Evolutionary conservation across 768 basidiomycete species (phyloP).

Genomic region (Udeniomyces megalosporus): DNA sequence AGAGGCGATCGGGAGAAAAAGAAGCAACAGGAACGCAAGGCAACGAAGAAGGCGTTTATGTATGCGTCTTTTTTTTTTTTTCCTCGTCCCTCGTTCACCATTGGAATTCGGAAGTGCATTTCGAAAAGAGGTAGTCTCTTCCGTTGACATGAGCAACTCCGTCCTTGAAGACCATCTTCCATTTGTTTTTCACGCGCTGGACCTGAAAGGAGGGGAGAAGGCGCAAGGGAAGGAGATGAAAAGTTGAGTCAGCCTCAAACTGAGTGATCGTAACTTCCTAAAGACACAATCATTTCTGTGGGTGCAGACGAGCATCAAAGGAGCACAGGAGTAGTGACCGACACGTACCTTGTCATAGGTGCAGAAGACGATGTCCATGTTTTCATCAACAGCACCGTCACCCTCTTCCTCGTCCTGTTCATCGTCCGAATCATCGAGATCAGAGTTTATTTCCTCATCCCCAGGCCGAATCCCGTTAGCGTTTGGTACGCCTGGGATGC

Average conservation of each 20-base stretch:
- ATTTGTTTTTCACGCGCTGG: slow-evolving; percentile 98
- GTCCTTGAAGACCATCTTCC: slow-evolving; percentile 96
- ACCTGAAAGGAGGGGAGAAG: slow-evolving; percentile 40
- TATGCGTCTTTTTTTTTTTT: too few relatives aligned
- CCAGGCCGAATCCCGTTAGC: slow-evolving; percentile 30
- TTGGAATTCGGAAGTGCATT: slow-evolving; percentile 47
- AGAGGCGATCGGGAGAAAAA: too few relatives aligned
- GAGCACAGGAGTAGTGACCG: background rate
- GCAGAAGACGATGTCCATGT: slow-evolving; percentile 89
- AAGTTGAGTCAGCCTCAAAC: background rate
- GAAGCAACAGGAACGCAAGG: background rate
- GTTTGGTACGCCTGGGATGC: slow-evolving; percentile 19
- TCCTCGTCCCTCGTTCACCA: slow-evolving; percentile 19
- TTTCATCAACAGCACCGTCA: slow-evolving; percentile 54
- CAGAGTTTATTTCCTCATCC: slow-evolving; percentile 81
- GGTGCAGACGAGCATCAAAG: background rate
- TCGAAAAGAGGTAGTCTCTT: slow-evolving; percentile 90
- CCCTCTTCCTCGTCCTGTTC: slow-evolving; percentile 47
- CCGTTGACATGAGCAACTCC: slow-evolving; percentile 96
- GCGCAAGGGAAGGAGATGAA: too few relatives aligned
- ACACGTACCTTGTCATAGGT: slow-evolving; percentile 82
- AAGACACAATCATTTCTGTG: background rate
- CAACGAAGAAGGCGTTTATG: too few relatives aligned
- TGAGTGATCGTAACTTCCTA: too few relatives aligned
- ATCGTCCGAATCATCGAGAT: slow-evolving; percentile 71